Evolutionary conservation across 106 monocot species (phyloP).

Genomic region (Dioscorea alata): DNA sequence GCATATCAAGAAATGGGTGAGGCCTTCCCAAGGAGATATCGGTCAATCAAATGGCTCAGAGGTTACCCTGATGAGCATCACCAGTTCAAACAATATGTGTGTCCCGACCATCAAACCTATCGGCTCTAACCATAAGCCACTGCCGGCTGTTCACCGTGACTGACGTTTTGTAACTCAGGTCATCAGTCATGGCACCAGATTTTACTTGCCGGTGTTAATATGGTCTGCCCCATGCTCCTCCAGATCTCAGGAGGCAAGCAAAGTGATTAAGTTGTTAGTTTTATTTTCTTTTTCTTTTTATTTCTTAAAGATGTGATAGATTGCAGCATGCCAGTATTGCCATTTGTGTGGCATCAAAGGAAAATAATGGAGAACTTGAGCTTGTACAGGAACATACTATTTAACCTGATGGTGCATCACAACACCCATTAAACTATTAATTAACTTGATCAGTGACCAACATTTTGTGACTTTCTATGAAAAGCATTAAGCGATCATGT

Average conservation of each 20-base stretch:
- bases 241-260: background rate
- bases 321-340: slow-evolving; percentile 2
- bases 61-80: slow-evolving; percentile 5
- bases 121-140: slow-evolving; percentile 48
- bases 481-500: too few species aligned
- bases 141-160: slow-evolving; percentile 31
- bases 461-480: too few species aligned
- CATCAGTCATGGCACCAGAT: background rate
- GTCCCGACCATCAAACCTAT: slow-evolving; percentile 18
- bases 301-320: background rate
- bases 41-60: slow-evolving; percentile 36
- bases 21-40: slow-evolving; percentile 40
- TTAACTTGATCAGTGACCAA: too few species aligned
- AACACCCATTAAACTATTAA: too few species aligned
- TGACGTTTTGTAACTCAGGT: background rate
- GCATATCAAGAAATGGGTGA: slow-evolving; percentile 75
- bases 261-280: background rate
- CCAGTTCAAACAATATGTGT: slow-evolving; percentile 38
- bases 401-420: too few species aligned
- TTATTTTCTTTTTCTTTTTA: slow-evolving; percentile 1
- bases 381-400: slow-evolving; percentile 21
- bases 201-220: too few species aligned
- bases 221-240: too few species aligned
- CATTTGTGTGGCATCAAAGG: slow-evolving; percentile 19
- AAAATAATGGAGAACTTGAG: slow-evolving; percentile 24